phyloP scores from a whole-genome alignment of 805 yeast species.

The Zygosaccharomyces bisporus region DNA sequence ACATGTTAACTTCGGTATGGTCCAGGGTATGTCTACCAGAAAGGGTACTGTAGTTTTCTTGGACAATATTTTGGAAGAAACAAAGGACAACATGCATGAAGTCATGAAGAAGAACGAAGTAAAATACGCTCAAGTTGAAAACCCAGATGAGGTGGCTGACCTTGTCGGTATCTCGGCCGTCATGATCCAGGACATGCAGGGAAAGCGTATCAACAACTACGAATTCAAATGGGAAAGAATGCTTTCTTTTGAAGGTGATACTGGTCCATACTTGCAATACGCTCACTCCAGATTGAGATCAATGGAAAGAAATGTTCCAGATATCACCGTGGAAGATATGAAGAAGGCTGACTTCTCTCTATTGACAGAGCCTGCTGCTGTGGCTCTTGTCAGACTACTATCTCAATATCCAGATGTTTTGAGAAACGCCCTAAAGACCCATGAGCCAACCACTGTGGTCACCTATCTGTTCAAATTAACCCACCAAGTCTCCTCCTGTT shows the following conservation, averaged over 20 bases:
- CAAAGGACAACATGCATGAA: constrained; percentile 90
- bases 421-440: constrained; percentile 74
- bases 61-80: constrained; percentile 88
- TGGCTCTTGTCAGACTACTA: constrained; percentile 65
- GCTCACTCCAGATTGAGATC: constrained; percentile 97
- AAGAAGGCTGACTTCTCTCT: constrained; percentile 53
- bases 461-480: constrained; percentile 89
- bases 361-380: constrained; percentile 68
- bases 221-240: constrained; percentile 97
- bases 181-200: constrained; percentile 98
- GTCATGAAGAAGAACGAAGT: constrained; percentile 90
- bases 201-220: constrained; percentile 94
- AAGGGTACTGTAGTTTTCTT: constrained; percentile 98
- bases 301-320: constrained; percentile 76
- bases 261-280: constrained; percentile 97
- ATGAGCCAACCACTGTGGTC: constrained; percentile 91
- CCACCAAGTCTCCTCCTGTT: constrained; percentile 93
- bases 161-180: constrained; percentile 95
- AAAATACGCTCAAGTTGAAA: constrained; percentile 87
- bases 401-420: constrained; percentile 90
- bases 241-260: constrained; percentile 98
- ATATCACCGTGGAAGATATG: constrained; percentile 44
- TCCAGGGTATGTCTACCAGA: constrained; percentile 97
- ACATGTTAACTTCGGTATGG: constrained; percentile 96
- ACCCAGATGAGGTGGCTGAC: constrained; percentile 94